A percentile compares a stretch with the other conserved stretches of the same genome.
These are phyloP conservation scores for Leccinum longicurvipes DNA, from an alignment of 768 basidiomycete species.

Conservation along the genomic window DNA sequence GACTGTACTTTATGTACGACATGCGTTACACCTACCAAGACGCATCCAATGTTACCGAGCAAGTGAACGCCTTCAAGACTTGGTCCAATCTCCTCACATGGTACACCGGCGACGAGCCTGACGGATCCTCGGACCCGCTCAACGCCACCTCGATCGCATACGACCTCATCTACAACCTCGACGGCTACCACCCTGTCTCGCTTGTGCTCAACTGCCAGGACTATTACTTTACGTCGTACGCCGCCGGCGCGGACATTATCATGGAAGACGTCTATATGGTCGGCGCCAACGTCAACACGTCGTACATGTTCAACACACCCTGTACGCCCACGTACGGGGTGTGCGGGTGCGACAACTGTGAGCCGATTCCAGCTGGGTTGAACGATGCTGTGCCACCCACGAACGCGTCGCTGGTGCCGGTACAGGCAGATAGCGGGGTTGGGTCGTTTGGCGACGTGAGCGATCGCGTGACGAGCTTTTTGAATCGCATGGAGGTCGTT, in stretches of 20 bases:
- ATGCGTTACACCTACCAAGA: constrained; percentile 75
- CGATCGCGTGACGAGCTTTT: constrained; percentile 62
- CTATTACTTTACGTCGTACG: constrained; percentile 57
- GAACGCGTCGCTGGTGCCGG: constrained; percentile 15
- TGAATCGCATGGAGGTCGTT: constrained; percentile 50
- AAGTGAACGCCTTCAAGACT: constrained; percentile 66
- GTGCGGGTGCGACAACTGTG: constrained; percentile 72
- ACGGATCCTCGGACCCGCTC: constrained; percentile 63
- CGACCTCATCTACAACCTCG: constrained; percentile 56
- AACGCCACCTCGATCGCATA: constrained; percentile 50
- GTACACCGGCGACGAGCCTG: constrained; percentile 74
- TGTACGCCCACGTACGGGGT: constrained; percentile 66
- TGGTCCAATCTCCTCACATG: constrained; percentile 65
- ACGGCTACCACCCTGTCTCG: constrained; percentile 65
- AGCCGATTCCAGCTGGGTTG: constrained; percentile 39
- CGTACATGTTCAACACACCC: constrained; percentile 53
- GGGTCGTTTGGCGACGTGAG: constrained; percentile 61
- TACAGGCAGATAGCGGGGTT: constrained; percentile 23
- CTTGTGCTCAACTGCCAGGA: constrained; percentile 66
- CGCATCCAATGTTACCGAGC: constrained; percentile 50
- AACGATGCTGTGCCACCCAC: constrained; percentile 22
- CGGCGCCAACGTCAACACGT: constrained; percentile 61
- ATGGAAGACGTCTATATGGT: constrained; percentile 56
- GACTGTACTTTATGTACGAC: constrained; percentile 73
- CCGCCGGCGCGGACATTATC: constrained; percentile 64